phyloP scores from a whole-genome alignment of 2,329 filamentous ascomycete species.

The Venturia oleaginea region DNA sequence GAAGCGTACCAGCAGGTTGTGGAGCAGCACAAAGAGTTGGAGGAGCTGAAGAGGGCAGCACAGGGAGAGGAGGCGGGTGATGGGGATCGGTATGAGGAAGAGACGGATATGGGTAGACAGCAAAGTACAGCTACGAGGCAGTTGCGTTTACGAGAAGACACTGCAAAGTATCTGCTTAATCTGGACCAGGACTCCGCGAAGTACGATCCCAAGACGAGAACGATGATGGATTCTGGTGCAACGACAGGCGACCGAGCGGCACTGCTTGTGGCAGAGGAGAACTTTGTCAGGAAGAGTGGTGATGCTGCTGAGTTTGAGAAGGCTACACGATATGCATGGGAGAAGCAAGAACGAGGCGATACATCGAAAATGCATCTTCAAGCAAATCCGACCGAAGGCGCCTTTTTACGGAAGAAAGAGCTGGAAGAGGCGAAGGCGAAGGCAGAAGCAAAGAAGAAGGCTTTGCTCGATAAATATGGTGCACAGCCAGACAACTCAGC shows the following conservation, averaged over 20 bases:
- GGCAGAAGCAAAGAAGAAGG: slow-evolving; percentile 57
- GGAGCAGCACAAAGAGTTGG: slow-evolving; percentile 79
- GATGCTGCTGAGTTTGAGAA: slow-evolving; percentile 89
- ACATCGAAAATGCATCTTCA: slow-evolving; percentile 81
- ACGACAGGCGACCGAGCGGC: slow-evolving; percentile 66
- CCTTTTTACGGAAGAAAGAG: slow-evolving; percentile 73
- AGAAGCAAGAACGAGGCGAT: slow-evolving; percentile 75
- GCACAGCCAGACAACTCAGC: slow-evolving; percentile 41
- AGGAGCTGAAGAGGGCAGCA: slow-evolving; percentile 54
- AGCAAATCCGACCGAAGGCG: slow-evolving; percentile 91
- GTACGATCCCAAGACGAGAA: slow-evolving; percentile 92
- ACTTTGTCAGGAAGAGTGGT: slow-evolving; percentile 78
- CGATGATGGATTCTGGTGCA: slow-evolving; percentile 78
- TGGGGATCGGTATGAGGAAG: slow-evolving; percentile 71
- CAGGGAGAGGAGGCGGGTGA: slow-evolving; percentile 39
- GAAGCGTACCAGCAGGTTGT: slow-evolving; percentile 75
- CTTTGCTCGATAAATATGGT: slow-evolving; percentile 66
- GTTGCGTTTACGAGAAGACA: slow-evolving; percentile 87
- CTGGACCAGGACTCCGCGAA: slow-evolving; percentile 93
- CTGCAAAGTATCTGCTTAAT: slow-evolving; percentile 91
- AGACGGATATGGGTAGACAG: slow-evolving; percentile 92
- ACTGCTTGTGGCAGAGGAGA: slow-evolving; percentile 80
- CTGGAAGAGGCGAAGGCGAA: slow-evolving; percentile 62
- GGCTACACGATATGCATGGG: slow-evolving; percentile 88
- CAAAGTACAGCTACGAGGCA: slow-evolving; percentile 87